phyloP scores from a whole-genome alignment of 805 yeast genomes.

The Ogataea wickerhamii region DNA sequence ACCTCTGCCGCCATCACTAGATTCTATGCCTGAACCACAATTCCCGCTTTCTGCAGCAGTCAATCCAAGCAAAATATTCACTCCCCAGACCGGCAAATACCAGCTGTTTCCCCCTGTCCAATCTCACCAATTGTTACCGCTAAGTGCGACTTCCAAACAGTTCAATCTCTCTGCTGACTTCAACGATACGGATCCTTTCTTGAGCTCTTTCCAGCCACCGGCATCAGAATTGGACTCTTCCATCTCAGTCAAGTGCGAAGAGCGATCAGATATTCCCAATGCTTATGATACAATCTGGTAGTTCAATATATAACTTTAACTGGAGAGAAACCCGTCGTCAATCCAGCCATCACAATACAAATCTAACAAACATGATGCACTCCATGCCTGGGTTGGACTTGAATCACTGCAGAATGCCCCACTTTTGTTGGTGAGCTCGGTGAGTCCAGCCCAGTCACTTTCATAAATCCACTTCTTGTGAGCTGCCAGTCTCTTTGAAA shows the following conservation, averaged over 20 bases:
- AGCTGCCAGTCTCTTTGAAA: constrained; percentile 57
- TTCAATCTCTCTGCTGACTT: constrained; percentile 7
- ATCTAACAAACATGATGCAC: constrained; percentile 81
- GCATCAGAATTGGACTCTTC: constrained; percentile 1
- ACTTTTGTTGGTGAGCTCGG: constrained; percentile 87
- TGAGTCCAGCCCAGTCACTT: constrained; percentile 91
- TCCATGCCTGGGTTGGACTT: constrained; percentile 97
- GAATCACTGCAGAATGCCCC: constrained; percentile 82
- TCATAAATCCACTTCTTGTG: constrained; percentile 67
- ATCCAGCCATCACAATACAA: constrained; percentile 63
- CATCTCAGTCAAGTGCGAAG: constrained; percentile 1
- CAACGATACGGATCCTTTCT: constrained; percentile 10
- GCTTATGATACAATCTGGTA: neutral
- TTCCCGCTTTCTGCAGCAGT: neutral
- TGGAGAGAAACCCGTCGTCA: constrained; percentile 15
- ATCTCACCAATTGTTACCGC: neutral
- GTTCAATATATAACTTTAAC: neutral
- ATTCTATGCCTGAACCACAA: no score
- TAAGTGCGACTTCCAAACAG: neutral
- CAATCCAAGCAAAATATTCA: neutral
- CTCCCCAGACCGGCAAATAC: neutral
- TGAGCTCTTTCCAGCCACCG: constrained; percentile 3
- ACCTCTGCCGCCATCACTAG: no score
- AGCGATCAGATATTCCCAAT: neutral
- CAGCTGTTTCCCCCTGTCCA: neutral